These are phyloP conservation scores for Russula compacta DNA, from an alignment of 768 basidiomycete genomes.

Conservation along the genomic window DNA sequence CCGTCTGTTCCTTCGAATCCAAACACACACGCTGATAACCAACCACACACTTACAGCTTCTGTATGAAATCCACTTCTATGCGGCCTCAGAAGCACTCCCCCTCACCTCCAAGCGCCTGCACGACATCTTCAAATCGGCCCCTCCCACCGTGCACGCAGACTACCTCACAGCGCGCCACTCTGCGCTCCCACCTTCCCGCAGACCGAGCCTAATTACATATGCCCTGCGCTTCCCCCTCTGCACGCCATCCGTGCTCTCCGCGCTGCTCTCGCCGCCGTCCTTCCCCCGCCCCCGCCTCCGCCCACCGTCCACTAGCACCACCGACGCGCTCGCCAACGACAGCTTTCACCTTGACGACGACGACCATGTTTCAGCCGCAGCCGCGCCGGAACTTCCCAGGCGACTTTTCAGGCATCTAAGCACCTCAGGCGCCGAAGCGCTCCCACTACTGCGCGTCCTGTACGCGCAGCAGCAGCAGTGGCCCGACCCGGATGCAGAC, in stretches of 20 bases:
- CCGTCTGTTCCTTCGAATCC: background rate
- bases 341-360: background rate
- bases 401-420: conserved; percentile 40
- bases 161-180: conserved; percentile 44
- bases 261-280: conserved; percentile 33
- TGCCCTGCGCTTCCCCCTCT: conserved; percentile 48
- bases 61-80: conserved; percentile 68
- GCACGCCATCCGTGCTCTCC: conserved; percentile 34
- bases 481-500: conserved; percentile 42
- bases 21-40: background rate
- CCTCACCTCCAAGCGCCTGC: conserved; percentile 42
- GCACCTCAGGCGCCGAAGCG: conserved; percentile 47
- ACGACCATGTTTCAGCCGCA: conserved; percentile 12
- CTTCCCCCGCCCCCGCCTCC: background rate
- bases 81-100: conserved; percentile 62
- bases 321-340: background rate
- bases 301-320: background rate
- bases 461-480: conserved; percentile 32
- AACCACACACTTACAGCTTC: conserved; percentile 40
- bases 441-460: conserved; percentile 58
- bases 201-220: conserved; percentile 29
- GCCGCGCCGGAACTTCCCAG: conserved; percentile 44
- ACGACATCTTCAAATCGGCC: conserved; percentile 44
- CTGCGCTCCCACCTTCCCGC: conserved; percentile 8
- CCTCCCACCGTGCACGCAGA: conserved; percentile 52